Evolutionary conservation across 805 yeast species (phyloP).

Genomic region (Grigorovia transvaalensis): DNA sequence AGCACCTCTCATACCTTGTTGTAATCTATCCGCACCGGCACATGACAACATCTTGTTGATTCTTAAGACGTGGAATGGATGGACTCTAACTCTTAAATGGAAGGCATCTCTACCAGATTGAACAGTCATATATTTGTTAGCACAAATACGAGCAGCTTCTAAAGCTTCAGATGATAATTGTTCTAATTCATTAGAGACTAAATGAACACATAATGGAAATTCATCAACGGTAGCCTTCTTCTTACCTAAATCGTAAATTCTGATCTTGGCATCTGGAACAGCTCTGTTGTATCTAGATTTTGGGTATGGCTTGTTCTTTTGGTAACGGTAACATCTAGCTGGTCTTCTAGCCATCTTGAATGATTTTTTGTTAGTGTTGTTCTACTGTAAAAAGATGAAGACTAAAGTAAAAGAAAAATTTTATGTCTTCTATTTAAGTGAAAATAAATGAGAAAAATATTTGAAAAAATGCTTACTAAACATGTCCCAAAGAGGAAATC

Average conservation of each 20-base stretch:
- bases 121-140: conserved; percentile 98
- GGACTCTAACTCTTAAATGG: conserved; percentile 99
- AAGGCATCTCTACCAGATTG: conserved; percentile 97
- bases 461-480: neutral
- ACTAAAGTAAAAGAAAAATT: too few species aligned
- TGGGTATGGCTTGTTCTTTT: conserved; percentile 99
- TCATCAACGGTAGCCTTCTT: conserved; percentile 99
- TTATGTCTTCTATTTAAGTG: too few species aligned
- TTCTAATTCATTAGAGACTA: conserved; percentile 98
- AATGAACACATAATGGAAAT: conserved; percentile 98
- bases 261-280: conserved; percentile 99
- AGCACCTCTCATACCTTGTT: conserved; percentile 99
- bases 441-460: too few species aligned
- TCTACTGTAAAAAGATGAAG: neutral
- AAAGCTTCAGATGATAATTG: conserved; percentile 99
- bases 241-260: conserved; percentile 98
- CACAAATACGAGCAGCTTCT: conserved; percentile 99
- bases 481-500: neutral
- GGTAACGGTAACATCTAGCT: conserved; percentile 99
- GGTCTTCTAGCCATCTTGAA: conserved; percentile 99
- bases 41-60: conserved; percentile 99
- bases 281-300: conserved; percentile 99
- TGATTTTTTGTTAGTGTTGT: conserved; percentile 4
- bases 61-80: conserved; percentile 99
- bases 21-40: conserved; percentile 99